Conservation (phyloP, 495 filamentous ascomycete genomes). For the Penicillium chermesinum region DNA sequence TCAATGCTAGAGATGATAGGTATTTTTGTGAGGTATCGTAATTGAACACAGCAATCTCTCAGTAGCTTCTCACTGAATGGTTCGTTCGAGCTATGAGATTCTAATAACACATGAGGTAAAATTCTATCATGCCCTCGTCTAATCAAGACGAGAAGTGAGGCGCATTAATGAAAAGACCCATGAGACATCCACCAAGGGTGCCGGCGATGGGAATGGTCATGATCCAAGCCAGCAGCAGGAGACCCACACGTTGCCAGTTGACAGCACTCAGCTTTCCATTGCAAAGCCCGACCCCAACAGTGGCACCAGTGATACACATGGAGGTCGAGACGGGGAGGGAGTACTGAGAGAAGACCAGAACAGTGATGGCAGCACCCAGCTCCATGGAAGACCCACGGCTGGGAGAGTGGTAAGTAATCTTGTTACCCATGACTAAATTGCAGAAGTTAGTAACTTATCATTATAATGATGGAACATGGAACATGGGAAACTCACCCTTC, state of each 20-base stretch:
- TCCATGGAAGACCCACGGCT: constrained; percentile 60
- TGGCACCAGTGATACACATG: constrained; percentile 57
- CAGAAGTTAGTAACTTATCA: constrained; percentile 16
- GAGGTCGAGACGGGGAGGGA: constrained; percentile 55
- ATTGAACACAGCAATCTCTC: no score
- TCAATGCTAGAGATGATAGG: no score
- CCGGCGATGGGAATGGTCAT: constrained; percentile 60
- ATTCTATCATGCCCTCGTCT: no score
- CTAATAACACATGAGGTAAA: neutral
- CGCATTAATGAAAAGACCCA: constrained; percentile 58
- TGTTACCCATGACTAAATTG: constrained; percentile 56
- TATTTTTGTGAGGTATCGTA: no score
- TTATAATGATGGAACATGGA: neutral
- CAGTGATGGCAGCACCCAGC: constrained; percentile 60
- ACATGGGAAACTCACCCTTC: constrained; percentile 41
- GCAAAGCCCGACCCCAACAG: constrained; percentile 53
- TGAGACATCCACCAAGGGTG: constrained; percentile 53
- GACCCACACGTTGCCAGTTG: constrained; percentile 58
- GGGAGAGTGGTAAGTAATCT: constrained; percentile 62
- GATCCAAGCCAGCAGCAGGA: constrained; percentile 54
- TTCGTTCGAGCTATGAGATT: no score
- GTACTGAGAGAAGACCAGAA: constrained; percentile 58
- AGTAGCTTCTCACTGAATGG: no score
- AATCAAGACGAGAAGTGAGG: constrained; percentile 43
- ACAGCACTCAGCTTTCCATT: constrained; percentile 54